phyloP scores from a whole-genome alignment of 2,329 filamentous ascomycete genomes.

The Neurospora sp. region DNA sequence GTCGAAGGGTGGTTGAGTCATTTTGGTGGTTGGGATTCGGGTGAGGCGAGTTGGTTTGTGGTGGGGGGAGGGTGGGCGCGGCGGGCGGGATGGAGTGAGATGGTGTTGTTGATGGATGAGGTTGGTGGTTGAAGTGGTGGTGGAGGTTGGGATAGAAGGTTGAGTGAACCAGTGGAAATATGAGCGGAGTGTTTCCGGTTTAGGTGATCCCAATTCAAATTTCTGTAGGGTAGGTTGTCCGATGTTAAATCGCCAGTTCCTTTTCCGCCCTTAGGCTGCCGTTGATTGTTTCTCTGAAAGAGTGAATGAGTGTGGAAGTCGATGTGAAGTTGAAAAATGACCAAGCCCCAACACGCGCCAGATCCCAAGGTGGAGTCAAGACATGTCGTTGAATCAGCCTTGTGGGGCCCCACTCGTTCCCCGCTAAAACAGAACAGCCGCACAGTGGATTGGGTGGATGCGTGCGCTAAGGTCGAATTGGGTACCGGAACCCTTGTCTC shows the following conservation, averaged over 20 bases:
- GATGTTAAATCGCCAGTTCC: background rate
- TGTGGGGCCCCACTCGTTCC: background rate
- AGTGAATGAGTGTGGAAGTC: background rate
- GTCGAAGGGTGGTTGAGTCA: constrained; percentile 18
- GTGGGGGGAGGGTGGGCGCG: background rate
- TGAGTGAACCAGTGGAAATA: background rate
- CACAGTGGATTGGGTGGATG: background rate
- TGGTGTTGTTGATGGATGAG: background rate
- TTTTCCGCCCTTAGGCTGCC: background rate
- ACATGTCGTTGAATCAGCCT: constrained; percentile 2
- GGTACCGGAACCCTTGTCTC: background rate
- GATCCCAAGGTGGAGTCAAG: background rate
- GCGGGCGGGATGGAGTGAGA: background rate
- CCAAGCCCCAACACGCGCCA: background rate
- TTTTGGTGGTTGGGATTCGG: background rate
- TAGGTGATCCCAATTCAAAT: background rate
- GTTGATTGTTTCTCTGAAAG: background rate
- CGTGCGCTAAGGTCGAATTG: background rate
- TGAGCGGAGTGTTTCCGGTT: background rate
- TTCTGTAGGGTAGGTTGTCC: background rate
- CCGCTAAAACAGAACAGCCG: background rate
- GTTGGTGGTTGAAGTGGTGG: background rate
- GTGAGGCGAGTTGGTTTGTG: background rate
- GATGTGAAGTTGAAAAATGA: background rate
- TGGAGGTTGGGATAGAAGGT: background rate